Evolutionary conservation across 2,329 filamentous ascomycete species (phyloP), one percentile per base, ranked within the genome.

Genomic region (Neofusicoccum sp.): DNA sequence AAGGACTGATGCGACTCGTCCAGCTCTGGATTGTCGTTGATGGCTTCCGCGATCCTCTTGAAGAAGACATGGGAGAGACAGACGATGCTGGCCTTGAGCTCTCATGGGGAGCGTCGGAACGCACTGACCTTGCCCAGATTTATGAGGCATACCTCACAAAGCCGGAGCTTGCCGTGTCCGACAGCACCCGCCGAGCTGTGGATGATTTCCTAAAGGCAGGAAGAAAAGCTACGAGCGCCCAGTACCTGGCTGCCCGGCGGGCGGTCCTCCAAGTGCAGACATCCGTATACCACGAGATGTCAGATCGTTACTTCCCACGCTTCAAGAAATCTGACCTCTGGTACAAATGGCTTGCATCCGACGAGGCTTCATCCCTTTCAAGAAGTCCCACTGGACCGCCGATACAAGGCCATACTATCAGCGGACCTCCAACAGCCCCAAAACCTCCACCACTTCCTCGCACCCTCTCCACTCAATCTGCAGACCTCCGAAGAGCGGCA

Each of bases 11-110:
- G 89, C 85, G 90, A 12, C 80, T 97, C 50, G 93, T 99, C 5
- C 95, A 99, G 71, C 99, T 98, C 76, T 99, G 94, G 93, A 88
- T 99, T 44, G 95, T 98, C 3, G 95, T 98, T 5, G 95, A 99
- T 77, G 94, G 95, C 0, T 92, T 98, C 69, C 90, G 96, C 45
- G 97, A 96, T 69, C 96, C 95, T 0, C 80, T 99, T 2, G 95
- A 99, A 76, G 91, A 94, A 67, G 89, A 91, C 70, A 89, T 89
- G 39, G 88, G 89, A 22, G 91, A 95, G 64, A 82, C 86, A 37
- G 81, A 89, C 56, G 85, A 89, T 2, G 79, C 68, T 33, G 68
- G 70, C 7, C 65, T 71, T 3, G 65, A 73, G 11, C 81, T 85
- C 2, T 85, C 87, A 58, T 97, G 93, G 91, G 90, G 88, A 1